Conservation (phyloP, 2,329 filamentous ascomycete species). For the Fusarium sp. region DNA sequence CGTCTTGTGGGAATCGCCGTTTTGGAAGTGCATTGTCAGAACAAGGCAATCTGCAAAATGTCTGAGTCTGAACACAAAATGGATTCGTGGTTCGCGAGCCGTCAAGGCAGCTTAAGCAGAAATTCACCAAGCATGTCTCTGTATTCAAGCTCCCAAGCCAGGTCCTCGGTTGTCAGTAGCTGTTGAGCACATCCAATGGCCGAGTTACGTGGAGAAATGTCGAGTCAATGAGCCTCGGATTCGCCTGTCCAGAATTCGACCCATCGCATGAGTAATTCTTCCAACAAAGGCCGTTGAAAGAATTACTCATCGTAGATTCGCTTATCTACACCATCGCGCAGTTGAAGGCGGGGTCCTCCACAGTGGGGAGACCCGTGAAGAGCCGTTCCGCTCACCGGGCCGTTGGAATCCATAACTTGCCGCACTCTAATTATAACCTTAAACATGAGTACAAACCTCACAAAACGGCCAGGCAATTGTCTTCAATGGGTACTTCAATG, state of each 20-base stretch:
- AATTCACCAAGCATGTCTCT: neutral
- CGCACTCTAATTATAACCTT: neutral
- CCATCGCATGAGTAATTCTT: too few relatives aligned
- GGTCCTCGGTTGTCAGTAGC: too few relatives aligned
- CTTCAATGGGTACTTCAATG: neutral
- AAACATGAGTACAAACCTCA: neutral
- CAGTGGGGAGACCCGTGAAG: neutral
- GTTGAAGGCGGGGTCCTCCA: neutral
- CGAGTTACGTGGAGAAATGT: accelerated
- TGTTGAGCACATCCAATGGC: neutral
- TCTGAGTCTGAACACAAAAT: neutral
- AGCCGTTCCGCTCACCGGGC: neutral
- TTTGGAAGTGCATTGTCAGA: neutral
- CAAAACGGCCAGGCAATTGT: neutral
- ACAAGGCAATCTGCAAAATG: neutral
- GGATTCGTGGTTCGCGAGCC: neutral
- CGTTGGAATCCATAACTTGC: neutral
- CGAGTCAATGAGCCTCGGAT: neutral
- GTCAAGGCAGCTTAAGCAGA: neutral
- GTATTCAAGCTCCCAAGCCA: neutral
- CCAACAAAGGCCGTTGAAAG: too few relatives aligned
- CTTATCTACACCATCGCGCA: too few relatives aligned
- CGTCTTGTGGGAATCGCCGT: neutral
- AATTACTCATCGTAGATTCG: too few relatives aligned
- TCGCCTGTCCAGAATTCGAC: too few relatives aligned